Evolutionary conservation across 2,329 filamentous ascomycete genomes (phyloP), one percentile per base, ranked within the genome.

Genomic region (Penicillium glabrum): DNA sequence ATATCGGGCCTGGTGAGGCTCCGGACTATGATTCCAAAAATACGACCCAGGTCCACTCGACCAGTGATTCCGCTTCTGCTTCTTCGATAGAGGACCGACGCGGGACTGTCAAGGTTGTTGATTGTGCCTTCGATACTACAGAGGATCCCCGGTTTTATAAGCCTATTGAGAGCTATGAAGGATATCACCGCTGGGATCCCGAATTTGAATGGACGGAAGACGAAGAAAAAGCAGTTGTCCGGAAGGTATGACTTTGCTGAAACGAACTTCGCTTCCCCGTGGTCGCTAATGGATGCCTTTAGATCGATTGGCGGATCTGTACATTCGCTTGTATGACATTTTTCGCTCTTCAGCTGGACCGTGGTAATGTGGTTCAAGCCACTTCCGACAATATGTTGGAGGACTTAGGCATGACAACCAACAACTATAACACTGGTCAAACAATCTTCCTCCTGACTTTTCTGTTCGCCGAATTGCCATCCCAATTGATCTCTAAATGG

Each of bases 291-390:
- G 5, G 0, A 9, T 37, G 31, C 31, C 27, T 13, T 16, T 37
- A 77, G 75, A 75, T 80, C 52, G 78, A 80, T 53, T 66, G 68
- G 58, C 69, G 72, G 5, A 66, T 80, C 19, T 77, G 73, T 56
- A 72, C 74, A 13, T 81, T 73, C 61, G 71, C 70, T 53, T 85
- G 82, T 56, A 60, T 86, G 31, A 86, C 86, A 70, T 88, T 88
- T 71, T 86, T 88, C 55, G 83, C 83, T 0, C 75, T 88, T 5
- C 84, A 88, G 66, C 74, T 88, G 8, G 86, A 88, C 67, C 77
- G 86, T 47, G 84, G 85, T 51, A 89, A 89, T 64, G 74, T 89
- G 13, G 69, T 66, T 53, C 86, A 86, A 62, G 86, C 85, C 3
- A 73, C 85, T 29, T 84, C 83, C 1, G 86, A 88, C 66, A 83